Base-by-base conservation (phyloP, 768 basidiomycete species). In the Tulasnella sp. region DNA sequence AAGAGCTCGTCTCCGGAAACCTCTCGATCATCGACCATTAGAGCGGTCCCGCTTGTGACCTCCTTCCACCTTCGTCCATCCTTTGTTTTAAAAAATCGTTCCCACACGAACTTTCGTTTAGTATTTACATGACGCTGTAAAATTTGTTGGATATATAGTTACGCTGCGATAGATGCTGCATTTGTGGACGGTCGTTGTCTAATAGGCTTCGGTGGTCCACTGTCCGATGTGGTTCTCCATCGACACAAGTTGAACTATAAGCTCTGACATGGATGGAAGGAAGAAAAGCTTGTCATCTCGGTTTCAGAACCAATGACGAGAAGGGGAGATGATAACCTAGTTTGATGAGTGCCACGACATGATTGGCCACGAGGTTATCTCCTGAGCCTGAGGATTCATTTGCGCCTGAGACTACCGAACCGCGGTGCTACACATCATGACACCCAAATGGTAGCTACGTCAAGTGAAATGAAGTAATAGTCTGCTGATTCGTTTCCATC, bases 1-100 rank as follows among this genome's bases (percentile, higher is more conserved):
- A 76, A 86, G 86, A 90, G 76, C 80, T 94, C 75, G 84, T 95
- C 64, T 92, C 92, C 59, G 92, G 93, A 74, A 93, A 91, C 81
- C 81, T 94, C 79, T 89, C 87, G 78, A 90, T 93, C 87, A 93
- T 89, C 77, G 82, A 82, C 77, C 82, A 82, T 73, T 82, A 80
- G 47, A 59, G 16, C 22, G 52, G 52, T 59, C 52, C 32, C 52
- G 52, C 52, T 59, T 59, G 52, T 59, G 52, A 59, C 52, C 26
- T 32, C n/a, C 26, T 29, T 26, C 52, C 32, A n/a, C n/a, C n/a
- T 59, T 12, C 26, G 19, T 14, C 52, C 9, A 3, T 22, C 26
- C 14, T 59, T 59, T 59, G 52, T 59, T 59, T 29, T 26, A 59
- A 52, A 44, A 59, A 59, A 59, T 59, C 52, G 52, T 59, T 29